These are phyloP conservation scores for Pistacia integerrima DNA, from an alignment of 345 rosid species.

Conservation along the genomic window DNA sequence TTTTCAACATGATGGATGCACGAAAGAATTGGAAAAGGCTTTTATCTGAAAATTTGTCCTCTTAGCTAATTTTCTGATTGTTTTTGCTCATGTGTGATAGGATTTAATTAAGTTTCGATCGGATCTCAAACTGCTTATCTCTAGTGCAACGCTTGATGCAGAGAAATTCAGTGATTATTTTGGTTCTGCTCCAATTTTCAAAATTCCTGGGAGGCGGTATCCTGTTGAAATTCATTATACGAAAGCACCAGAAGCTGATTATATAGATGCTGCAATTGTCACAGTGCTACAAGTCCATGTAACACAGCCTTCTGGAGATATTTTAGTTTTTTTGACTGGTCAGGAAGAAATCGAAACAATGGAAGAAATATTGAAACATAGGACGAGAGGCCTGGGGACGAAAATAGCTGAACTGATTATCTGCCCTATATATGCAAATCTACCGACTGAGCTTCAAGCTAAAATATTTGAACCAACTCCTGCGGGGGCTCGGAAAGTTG, in stretches of 20 bases:
- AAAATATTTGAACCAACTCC: constrained; percentile 98
- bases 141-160: constrained; percentile 98
- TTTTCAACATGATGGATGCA: background rate
- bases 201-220: constrained; percentile 92
- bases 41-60: background rate
- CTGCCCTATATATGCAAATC: constrained; percentile 95
- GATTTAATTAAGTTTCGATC: constrained; percentile 86
- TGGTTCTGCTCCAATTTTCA: constrained; percentile 92
- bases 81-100: constrained; percentile 36
- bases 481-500: constrained; percentile 95
- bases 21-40: background rate
- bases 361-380: constrained; percentile 86
- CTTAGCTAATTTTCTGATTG: constrained; percentile 12
- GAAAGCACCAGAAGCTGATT: constrained; percentile 98
- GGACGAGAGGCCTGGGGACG: constrained; percentile 88
- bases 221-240: constrained; percentile 95
- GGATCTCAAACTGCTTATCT: constrained; percentile 85
- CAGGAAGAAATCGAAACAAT: constrained; percentile 98
- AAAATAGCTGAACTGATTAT: constrained; percentile 93
- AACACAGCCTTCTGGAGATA: constrained; percentile 79
- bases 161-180: constrained; percentile 97
- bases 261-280: constrained; percentile 93
- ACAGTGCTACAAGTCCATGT: constrained; percentile 90
- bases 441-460: constrained; percentile 95
- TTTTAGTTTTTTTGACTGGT: constrained; percentile 88